Evolutionary conservation across 2,329 filamentous ascomycete genomes (phyloP).

Genomic region (Aspergillus luchuensis): DNA sequence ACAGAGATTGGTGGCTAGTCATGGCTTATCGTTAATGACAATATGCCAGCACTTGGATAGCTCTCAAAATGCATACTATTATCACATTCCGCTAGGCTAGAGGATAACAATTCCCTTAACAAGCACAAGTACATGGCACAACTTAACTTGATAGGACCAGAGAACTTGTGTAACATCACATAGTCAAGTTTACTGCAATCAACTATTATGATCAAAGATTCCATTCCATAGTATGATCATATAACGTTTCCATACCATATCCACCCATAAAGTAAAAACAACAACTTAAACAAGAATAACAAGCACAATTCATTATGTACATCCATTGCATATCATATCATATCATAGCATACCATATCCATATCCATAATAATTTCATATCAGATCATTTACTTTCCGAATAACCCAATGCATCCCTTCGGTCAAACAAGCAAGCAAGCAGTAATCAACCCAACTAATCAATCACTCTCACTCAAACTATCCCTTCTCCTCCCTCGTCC

Average conservation of each 20-base stretch:
- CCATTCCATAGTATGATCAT: too few species aligned
- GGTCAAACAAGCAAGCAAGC: too few species aligned
- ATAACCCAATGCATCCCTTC: too few species aligned
- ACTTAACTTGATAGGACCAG: background rate
- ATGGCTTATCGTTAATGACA: background rate
- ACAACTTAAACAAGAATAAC: background rate
- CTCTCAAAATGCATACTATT: background rate
- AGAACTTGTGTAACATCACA: background rate
- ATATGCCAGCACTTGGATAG: background rate
- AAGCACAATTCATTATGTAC: background rate
- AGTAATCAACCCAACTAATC: too few species aligned
- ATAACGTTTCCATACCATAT: too few species aligned
- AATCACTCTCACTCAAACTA: conserved; percentile 58
- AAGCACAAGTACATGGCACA: too few species aligned
- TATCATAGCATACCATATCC: background rate
- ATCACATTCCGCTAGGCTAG: too few species aligned
- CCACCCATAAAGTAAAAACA: too few species aligned
- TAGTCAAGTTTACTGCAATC: background rate
- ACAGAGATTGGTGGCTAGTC: too few species aligned
- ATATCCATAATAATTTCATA: background rate
- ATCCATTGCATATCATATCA: background rate
- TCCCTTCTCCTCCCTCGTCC: conserved; percentile 50
- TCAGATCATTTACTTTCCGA: conserved; percentile 10
- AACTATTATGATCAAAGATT: background rate
- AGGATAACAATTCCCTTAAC: too few species aligned